Evolutionary conservation across 1,284 basidiomycete genomes (phyloP), one percentile per base, ranked within the genome.

Genomic region (Puccinia triticina): DNA sequence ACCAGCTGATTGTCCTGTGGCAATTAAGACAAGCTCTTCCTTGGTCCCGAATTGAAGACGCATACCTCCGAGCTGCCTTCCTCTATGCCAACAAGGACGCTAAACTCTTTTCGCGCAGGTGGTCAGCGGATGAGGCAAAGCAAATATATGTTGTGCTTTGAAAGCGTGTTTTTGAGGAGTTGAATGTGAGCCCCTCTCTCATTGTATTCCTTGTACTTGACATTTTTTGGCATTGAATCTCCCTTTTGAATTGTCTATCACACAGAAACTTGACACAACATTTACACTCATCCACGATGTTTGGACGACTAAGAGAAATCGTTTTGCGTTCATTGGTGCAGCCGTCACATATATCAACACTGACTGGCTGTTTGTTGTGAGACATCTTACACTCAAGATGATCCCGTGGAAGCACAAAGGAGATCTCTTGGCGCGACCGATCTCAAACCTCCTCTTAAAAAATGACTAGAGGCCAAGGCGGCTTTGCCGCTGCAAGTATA

Each of bases 201-300:
- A 23, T 50, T 14, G 1, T 12, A 72, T 72, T 55, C 23, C 53
- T n/a, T n/a, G n/a, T n/a, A n/a, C n/a, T n/a, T n/a, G n/a, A 16
- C 53, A 12, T 21, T 55, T 55, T 55, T 16, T 55, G 5, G 1
- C 16, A 59, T 21, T 21, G 10, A 11, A 46, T 16, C n/a, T n/a
- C n/a, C 46, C 29, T 0, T 4, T 29, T 18, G 34, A 40, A 43
- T 40, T 29, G 10, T 71, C n/a, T 8, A 4, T 71, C 43, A 7
- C 5, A 5, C 40, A 74, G 72, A 55, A 53, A 16, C 72, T 74
- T 29, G 48, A 73, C 23, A 53, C 48, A 4, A 50, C 23, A 8
- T 73, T 73, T 26, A 73, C 71, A 16, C 71, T 73, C 21, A 55
- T 74, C 29, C 72, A 74, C n/a, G 48, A 74, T 32, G 72, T 74